Evolutionary conservation across 495 filamentous ascomycete species (phyloP), one percentile per base, ranked within the genome.

Genomic region (Aspergillus biplanus): DNA sequence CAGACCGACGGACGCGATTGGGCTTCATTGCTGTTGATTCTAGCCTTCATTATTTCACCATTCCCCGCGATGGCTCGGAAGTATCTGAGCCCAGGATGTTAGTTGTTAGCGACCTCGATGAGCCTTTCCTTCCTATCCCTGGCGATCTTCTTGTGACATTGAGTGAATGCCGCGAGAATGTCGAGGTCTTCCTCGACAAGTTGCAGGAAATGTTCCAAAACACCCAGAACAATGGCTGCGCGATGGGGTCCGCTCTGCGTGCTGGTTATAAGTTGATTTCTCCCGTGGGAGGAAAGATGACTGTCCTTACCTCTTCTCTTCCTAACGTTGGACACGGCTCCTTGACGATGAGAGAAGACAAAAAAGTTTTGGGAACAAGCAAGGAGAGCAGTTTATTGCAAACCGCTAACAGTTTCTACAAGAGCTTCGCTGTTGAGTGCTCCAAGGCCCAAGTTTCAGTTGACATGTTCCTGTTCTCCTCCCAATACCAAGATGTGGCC

Each of bases 391-490:
- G 81, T 58, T 82, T 99, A 34, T 80, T 99, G 53, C 94, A 97
- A 71, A 98, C 96, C 0, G 91, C 85, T 12, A 96, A 90, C 78
- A 90, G 90, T 65, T 99, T 99, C 75, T 99, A 99, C 85, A 99
- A 99, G 82, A 96, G 92, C 71, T 99, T 99, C 73, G 95, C 95
- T 3, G 96, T 99, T 6, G 95, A 99, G 71, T 99, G 95, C 74
- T 97, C 94, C 49, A 99, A 99, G 78, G 93, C 93, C 63, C 95
- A 99, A 73, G 94, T 99, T 8, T 98, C 94, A 0, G 91, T 98
- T 69, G 95, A 99, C 76, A 99, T 99, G 95, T 99, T 99, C 81
- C 83, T 99, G 50, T 99, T 99, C 82, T 94, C 92, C 4, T 93
- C 92, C 11, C 90, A 93, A 69, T 99, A 99, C 74, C 95, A 97